phyloP scores from a whole-genome alignment of 371 early-diverging fungal species.

The Choanephora cucurbitarum region DNA sequence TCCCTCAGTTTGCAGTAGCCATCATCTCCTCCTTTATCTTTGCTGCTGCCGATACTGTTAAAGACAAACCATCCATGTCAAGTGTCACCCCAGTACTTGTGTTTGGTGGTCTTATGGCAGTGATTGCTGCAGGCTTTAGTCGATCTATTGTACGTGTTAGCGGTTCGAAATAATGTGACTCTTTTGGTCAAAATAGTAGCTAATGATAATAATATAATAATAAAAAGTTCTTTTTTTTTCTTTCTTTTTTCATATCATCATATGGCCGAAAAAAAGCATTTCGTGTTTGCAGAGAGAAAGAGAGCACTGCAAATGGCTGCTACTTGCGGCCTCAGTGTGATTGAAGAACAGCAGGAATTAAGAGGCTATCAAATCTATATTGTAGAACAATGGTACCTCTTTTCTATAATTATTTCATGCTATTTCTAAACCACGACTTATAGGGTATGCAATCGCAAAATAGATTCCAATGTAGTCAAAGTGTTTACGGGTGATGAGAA shows the following conservation, averaged over 20 bases:
- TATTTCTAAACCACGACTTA: background rate
- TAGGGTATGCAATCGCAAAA: conserved; percentile 65
- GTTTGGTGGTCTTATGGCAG: conserved; percentile 68
- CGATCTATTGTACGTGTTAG: conserved; percentile 43
- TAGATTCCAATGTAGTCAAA: conserved; percentile 57
- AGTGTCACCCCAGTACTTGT: conserved; percentile 58
- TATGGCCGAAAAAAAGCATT: conserved; percentile 46
- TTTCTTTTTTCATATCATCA: background rate
- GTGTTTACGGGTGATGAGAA: conserved; percentile 67
- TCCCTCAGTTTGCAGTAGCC: conserved; percentile 75
- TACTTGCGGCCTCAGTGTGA: conserved; percentile 51
- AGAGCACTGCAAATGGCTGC: conserved; percentile 50
- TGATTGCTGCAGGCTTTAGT: conserved; percentile 60
- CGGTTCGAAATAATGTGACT: conserved; percentile 1
- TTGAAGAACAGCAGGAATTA: conserved; percentile 45
- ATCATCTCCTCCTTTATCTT: conserved; percentile 58
- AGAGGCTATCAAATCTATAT: conserved; percentile 68
- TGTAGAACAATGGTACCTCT: conserved; percentile 67
- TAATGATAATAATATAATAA: background rate
- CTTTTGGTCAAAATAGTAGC: background rate
- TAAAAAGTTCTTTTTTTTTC: background rate
- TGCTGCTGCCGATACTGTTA: conserved; percentile 41
- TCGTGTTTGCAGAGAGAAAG: conserved; percentile 60
- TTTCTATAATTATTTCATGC: conserved; percentile 2
- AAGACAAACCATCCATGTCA: conserved; percentile 19